Evolutionary conservation across 2,329 filamentous ascomycete genomes (phyloP).

Genomic region (Pseudogymnoascus verrucosus): DNA sequence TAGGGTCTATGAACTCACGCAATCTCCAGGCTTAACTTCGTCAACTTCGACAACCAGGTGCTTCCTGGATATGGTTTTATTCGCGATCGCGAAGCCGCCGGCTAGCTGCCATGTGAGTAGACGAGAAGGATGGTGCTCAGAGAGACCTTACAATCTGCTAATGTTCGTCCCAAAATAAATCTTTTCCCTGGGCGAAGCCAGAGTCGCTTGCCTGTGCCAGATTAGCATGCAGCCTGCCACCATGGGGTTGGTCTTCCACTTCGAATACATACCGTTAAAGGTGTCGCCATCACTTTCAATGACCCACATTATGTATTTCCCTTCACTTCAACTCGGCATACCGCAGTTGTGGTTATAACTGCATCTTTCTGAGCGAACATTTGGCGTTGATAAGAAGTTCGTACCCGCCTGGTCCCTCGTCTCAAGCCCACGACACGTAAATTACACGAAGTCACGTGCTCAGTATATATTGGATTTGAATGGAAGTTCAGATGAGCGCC

Average conservation of each 20-base stretch:
- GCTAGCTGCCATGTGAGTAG: slow-evolving; percentile 34
- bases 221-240: slow-evolving; percentile 15
- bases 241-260: background rate
- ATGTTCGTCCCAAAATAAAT: slow-evolving; percentile 78
- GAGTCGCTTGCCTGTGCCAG: slow-evolving; percentile 53
- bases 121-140: background rate
- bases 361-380: background rate
- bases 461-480: background rate
- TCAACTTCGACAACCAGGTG: slow-evolving; percentile 74
- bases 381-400: background rate
- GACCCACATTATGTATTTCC: slow-evolving; percentile 38
- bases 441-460: background rate
- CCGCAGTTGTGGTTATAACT: background rate
- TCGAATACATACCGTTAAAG: slow-evolving; percentile 36
- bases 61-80: slow-evolving; percentile 80
- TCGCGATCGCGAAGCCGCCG: slow-evolving; percentile 60
- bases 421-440: background rate
- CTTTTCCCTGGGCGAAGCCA: slow-evolving; percentile 82
- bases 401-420: background rate
- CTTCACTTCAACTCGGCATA: background rate
- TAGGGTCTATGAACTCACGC: slow-evolving; percentile 41
- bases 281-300: slow-evolving; percentile 47
- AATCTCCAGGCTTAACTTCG: slow-evolving; percentile 55
- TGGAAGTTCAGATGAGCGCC: background rate
- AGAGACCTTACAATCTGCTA: slow-evolving; percentile 47